These are phyloP conservation scores for Sordariomycetes sp. DNA, from an alignment of 2,329 filamentous ascomycete genomes.

Conservation along the genomic window DNA sequence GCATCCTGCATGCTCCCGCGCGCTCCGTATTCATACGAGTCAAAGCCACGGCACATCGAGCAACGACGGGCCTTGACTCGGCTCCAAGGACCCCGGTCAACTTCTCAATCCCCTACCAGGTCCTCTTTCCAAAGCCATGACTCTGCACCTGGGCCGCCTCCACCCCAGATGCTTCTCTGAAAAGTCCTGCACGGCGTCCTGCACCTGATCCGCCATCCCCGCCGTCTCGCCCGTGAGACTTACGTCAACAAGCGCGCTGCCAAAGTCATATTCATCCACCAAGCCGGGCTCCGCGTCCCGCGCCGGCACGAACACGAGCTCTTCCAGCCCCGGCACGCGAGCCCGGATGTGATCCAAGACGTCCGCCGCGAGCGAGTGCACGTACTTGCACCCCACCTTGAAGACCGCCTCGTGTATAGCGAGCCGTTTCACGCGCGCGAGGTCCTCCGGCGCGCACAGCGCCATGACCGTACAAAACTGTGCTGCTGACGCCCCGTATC, in stretches of 20 bases:
- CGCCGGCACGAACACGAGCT: conserved; percentile 32
- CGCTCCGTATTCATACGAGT: neutral
- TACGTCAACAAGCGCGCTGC: neutral
- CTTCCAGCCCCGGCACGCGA: conserved; percentile 26
- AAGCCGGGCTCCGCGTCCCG: conserved; percentile 14
- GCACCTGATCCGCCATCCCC: neutral
- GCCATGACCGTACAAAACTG: conserved; percentile 33
- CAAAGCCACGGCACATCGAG: neutral
- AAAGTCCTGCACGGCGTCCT: neutral
- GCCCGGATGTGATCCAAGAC: conserved; percentile 24
- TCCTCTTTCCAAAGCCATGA: neutral
- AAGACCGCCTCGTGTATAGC: conserved; percentile 35
- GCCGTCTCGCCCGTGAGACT: neutral
- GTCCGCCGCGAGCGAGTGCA: conserved; percentile 25
- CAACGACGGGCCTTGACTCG: neutral
- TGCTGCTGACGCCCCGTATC: conserved; percentile 32
- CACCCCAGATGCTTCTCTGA: neutral
- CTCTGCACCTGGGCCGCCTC: neutral
- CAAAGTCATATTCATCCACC: neutral
- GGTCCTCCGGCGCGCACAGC: conserved; percentile 27
- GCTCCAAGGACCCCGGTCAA: neutral
- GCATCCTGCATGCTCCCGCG: neutral
- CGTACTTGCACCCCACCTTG: conserved; percentile 18
- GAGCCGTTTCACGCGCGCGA: conserved; percentile 27
- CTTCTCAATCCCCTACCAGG: neutral